Evolutionary conservation across 139 green algal genomes (phyloP).

Genomic region (Chlamydomonas sphaeroides): DNA sequence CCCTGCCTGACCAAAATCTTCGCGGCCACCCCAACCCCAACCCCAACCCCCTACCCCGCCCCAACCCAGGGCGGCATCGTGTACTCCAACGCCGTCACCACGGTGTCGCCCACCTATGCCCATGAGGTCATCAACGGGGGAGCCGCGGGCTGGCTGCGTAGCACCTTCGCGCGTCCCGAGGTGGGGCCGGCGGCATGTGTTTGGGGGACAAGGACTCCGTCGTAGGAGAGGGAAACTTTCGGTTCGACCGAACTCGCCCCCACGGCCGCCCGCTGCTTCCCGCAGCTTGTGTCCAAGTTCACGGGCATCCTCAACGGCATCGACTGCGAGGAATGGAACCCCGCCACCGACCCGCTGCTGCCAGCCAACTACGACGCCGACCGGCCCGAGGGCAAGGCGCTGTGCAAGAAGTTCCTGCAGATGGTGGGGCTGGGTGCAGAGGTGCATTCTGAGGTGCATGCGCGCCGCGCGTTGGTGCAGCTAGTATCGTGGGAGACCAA

Average conservation of each 20-base stretch:
- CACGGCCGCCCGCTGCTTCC: neutral
- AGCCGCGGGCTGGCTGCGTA: slow-evolving; percentile 83
- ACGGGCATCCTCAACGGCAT: slow-evolving; percentile 96
- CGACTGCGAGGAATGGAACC: slow-evolving; percentile 88
- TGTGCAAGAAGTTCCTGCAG: slow-evolving; percentile 93
- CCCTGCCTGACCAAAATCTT: too few species aligned
- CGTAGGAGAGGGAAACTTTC: too few species aligned
- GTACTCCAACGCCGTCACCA: slow-evolving; percentile 92
- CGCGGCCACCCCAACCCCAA: too few species aligned
- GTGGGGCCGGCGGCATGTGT: slow-evolving; percentile 48
- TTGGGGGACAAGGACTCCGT: neutral
- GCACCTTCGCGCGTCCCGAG: slow-evolving; percentile 68
- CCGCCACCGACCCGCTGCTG: slow-evolving; percentile 75
- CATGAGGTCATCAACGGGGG: slow-evolving; percentile 83
- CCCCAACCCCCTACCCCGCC: neutral
- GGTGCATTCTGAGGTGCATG: too few species aligned
- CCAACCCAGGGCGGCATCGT: slow-evolving; percentile 66
- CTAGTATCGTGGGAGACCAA: too few species aligned
- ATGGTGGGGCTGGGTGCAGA: slow-evolving; percentile 41
- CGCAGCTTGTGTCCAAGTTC: slow-evolving; percentile 69
- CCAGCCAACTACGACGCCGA: slow-evolving; percentile 78
- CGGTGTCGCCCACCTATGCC: slow-evolving; percentile 93
- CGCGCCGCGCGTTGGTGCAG: too few species aligned
- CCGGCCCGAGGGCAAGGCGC: slow-evolving; percentile 72
- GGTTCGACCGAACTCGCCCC: too few species aligned